Evolutionary conservation across 179 eudicot species (phyloP).

Genomic region (Kewa caespitosa): DNA sequence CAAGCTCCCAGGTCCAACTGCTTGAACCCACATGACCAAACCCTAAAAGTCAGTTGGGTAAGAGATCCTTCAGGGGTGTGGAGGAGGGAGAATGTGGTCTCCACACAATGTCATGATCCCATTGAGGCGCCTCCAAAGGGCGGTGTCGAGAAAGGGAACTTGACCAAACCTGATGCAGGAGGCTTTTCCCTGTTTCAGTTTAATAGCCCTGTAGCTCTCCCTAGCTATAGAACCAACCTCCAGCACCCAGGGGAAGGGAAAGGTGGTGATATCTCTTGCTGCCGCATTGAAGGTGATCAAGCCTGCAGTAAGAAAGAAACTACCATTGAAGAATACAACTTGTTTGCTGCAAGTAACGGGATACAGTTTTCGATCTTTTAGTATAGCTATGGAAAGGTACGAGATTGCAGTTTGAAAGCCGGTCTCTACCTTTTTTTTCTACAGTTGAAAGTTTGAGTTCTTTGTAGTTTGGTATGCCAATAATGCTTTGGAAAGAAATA

Average conservation of each 20-base stretch:
- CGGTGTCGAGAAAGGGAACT: constrained; percentile 29
- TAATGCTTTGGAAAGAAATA: constrained; percentile 42
- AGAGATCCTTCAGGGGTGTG: constrained; percentile 32
- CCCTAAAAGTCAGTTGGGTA: constrained; percentile 24
- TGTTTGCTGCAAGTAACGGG: constrained; percentile 81
- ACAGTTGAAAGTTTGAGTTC: constrained; percentile 40
- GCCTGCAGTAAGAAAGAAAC: constrained; percentile 52
- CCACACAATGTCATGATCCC: constrained; percentile 25
- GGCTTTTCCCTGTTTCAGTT: constrained; percentile 87
- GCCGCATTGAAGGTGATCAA: constrained; percentile 37
- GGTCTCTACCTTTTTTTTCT: constrained; percentile 28
- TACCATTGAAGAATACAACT: constrained; percentile 74
- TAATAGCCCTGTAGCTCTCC: constrained; percentile 73
- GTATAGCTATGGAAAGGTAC: constrained; percentile 33
- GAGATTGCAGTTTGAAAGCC: constrained; percentile 40
- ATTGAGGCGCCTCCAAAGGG: constrained; percentile 29
- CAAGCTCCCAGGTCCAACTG: constrained; percentile 47
- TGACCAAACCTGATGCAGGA: constrained; percentile 27
- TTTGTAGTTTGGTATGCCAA: constrained; percentile 44
- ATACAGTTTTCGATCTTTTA: constrained; percentile 66
- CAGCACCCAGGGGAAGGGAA: constrained; percentile 44
- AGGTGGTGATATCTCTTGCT: constrained; percentile 29
- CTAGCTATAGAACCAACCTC: constrained; percentile 38
- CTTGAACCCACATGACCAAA: constrained; percentile 40
- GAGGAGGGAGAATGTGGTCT: constrained; percentile 27